These are phyloP conservation scores for Terana coerulea DNA, from an alignment of 768 basidiomycete species.

Conservation along the genomic window DNA sequence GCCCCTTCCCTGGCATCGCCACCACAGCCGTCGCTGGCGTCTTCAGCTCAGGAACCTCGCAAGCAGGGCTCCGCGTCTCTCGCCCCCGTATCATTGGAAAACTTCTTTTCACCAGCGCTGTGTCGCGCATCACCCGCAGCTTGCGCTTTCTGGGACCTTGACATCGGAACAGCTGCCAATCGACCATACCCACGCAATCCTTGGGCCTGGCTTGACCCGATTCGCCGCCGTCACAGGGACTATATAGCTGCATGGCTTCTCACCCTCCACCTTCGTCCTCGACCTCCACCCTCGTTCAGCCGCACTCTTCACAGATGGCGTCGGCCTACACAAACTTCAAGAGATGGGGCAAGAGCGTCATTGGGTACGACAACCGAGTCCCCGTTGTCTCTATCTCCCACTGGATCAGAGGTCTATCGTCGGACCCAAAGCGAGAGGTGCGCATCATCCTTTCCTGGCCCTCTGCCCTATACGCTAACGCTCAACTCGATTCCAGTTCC, in stretches of 20 bases:
- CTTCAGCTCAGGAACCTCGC: neutral
- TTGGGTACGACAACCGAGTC: slow-evolving; percentile 55
- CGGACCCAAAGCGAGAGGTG: slow-evolving; percentile 50
- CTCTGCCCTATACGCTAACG: neutral
- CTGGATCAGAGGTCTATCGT: slow-evolving; percentile 41
- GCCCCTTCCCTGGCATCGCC: neutral
- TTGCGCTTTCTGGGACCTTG: neutral
- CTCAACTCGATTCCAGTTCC: slow-evolving; percentile 36
- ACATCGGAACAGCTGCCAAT: neutral
- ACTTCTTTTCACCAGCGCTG: neutral
- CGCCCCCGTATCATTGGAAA: no score
- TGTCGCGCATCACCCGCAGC: neutral
- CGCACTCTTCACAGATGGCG: neutral
- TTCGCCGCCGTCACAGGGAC: neutral
- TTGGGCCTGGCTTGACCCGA: slow-evolving; percentile 4
- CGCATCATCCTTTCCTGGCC: slow-evolving; percentile 19
- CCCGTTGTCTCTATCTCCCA: slow-evolving; percentile 57
- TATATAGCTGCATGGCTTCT: slow-evolving; percentile 7
- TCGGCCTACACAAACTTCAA: slow-evolving; percentile 29
- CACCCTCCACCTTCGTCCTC: neutral
- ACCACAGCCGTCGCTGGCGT: neutral
- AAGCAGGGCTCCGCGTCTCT: neutral
- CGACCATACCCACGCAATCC: neutral
- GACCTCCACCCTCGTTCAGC: neutral
- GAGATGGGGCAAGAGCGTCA: slow-evolving; percentile 50